phyloP scores from a whole-genome alignment of 2,329 filamentous ascomycete genomes.

The Beauveria pseudobassiana region DNA sequence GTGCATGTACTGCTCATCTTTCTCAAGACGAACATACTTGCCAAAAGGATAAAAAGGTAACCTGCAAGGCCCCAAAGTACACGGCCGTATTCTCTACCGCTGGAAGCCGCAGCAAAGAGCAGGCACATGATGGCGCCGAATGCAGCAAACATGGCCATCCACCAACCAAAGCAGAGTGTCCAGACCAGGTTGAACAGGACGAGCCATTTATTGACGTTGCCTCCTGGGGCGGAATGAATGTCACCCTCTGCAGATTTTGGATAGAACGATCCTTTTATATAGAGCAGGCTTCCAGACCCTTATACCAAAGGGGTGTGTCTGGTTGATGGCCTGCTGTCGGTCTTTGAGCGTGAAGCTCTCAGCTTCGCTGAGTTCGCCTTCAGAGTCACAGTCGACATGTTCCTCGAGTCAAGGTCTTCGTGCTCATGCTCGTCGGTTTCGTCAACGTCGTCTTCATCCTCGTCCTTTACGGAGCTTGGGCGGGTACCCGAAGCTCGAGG shows the following conservation, averaged over 20 bases:
- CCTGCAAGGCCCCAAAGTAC: slow-evolving; percentile 76
- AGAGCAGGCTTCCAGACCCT: slow-evolving; percentile 97
- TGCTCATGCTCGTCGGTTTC: slow-evolving; percentile 26
- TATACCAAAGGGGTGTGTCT: slow-evolving; percentile 97
- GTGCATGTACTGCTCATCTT: slow-evolving; percentile 88
- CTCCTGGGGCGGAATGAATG: slow-evolving; percentile 90
- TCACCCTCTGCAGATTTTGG: slow-evolving; percentile 90
- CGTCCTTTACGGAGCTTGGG: slow-evolving; percentile 14
- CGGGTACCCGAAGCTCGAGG: slow-evolving; percentile 19
- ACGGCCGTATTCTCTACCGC: slow-evolving; percentile 76
- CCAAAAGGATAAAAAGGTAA: slow-evolving; percentile 95
- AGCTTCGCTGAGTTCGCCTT: slow-evolving; percentile 74
- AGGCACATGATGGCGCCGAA: slow-evolving; percentile 72
- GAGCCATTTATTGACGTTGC: slow-evolving; percentile 75
- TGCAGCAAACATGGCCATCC: slow-evolving; percentile 73
- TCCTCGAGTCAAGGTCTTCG: slow-evolving; percentile 39
- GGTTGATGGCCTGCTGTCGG: slow-evolving; percentile 94
- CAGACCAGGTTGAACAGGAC: slow-evolving; percentile 84
- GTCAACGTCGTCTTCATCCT: slow-evolving; percentile 23
- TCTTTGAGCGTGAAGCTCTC: slow-evolving; percentile 98
- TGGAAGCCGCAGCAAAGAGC: slow-evolving; percentile 68
- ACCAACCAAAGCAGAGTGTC: slow-evolving; percentile 93
- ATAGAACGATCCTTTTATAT: slow-evolving; percentile 98
- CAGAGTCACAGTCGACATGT: slow-evolving; percentile 54
- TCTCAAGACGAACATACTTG: slow-evolving; percentile 86